These are phyloP conservation scores for Phytophthora tentaculata DNA, from an alignment of 352 stramenopile species.

Conservation along the genomic window DNA sequence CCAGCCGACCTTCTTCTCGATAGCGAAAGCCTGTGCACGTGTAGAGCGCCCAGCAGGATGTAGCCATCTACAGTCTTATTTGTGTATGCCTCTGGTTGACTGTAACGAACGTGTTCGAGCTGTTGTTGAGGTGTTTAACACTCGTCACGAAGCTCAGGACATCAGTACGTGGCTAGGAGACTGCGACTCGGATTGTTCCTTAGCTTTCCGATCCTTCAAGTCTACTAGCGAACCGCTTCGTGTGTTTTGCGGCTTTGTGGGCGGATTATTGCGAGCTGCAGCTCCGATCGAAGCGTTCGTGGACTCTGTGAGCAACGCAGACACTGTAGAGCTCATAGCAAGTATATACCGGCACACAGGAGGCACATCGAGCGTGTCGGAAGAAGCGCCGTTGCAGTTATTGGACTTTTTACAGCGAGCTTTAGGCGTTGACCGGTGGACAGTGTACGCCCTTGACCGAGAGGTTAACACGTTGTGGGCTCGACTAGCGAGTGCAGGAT, in stretches of 20 bases:
- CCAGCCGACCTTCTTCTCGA: conserved; percentile 48
- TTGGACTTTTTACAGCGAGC: conserved; percentile 61
- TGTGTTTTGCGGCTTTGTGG: conserved; percentile 69
- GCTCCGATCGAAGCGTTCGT: conserved; percentile 40
- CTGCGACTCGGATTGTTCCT: conserved; percentile 24
- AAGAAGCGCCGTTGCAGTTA: conserved; percentile 24
- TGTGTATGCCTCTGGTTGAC: conserved; percentile 76
- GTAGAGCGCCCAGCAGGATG: conserved; percentile 37
- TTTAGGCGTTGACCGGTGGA: conserved; percentile 59
- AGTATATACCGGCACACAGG: conserved; percentile 9
- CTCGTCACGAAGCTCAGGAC: conserved; percentile 47
- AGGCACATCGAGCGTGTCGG: neutral
- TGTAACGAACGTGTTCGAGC: conserved; percentile 54
- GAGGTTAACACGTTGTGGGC: conserved; percentile 59
- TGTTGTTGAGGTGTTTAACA: conserved; percentile 77
- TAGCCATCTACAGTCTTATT: conserved; percentile 65
- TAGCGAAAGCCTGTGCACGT: conserved; percentile 23
- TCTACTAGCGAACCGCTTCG: conserved; percentile 50
- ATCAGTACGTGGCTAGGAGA: conserved; percentile 54
- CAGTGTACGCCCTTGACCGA: conserved; percentile 64
- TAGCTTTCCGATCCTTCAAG: conserved; percentile 20
- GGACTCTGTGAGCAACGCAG: conserved; percentile 5
- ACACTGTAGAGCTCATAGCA: conserved; percentile 4
- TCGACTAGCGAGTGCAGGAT: conserved; percentile 38
- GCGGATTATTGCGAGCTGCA: conserved; percentile 57